Evolutionary conservation across 108 stramenopile genomes (phyloP).

Genomic region (Skeletonema potamos): DNA sequence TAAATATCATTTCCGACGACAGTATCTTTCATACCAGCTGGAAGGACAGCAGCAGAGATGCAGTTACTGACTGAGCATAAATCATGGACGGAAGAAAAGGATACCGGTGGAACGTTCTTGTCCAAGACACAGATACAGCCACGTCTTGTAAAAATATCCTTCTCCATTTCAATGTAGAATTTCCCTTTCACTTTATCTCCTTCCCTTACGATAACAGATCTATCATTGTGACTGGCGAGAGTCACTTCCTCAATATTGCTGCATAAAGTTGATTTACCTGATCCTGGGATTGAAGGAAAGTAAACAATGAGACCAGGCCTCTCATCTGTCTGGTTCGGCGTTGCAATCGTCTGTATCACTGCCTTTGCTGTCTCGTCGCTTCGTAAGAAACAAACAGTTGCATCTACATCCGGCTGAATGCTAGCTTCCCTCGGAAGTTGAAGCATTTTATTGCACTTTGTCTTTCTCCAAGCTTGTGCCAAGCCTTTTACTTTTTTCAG

Average conservation of each 20-base stretch:
- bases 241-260: constrained; percentile 8
- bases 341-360: constrained; percentile 16
- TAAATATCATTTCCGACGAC: constrained; percentile 55
- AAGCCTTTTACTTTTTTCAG: constrained; percentile 22
- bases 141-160: constrained; percentile 27
- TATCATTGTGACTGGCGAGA: constrained; percentile 8
- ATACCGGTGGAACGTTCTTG: constrained; percentile 74
- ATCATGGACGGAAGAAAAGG: constrained; percentile 50
- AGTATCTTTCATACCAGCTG: constrained; percentile 52
- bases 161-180: constrained; percentile 42
- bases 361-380: neutral
- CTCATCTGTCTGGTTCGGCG: neutral
- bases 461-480: constrained; percentile 35
- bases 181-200: constrained; percentile 54
- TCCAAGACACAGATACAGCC: constrained; percentile 59
- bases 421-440: constrained; percentile 26
- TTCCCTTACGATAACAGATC: constrained; percentile 34
- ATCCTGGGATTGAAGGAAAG: constrained; percentile 83
- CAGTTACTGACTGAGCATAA: constrained; percentile 44
- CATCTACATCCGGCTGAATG: neutral
- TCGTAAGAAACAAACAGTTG: constrained; percentile 5
- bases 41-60: constrained; percentile 64
- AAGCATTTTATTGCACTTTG: constrained; percentile 28
- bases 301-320: constrained; percentile 68
- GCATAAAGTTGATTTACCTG: constrained; percentile 76